Base-by-base conservation (phyloP, 2,329 filamentous ascomycete genomes). In the Emydomyces testavorans region DNA sequence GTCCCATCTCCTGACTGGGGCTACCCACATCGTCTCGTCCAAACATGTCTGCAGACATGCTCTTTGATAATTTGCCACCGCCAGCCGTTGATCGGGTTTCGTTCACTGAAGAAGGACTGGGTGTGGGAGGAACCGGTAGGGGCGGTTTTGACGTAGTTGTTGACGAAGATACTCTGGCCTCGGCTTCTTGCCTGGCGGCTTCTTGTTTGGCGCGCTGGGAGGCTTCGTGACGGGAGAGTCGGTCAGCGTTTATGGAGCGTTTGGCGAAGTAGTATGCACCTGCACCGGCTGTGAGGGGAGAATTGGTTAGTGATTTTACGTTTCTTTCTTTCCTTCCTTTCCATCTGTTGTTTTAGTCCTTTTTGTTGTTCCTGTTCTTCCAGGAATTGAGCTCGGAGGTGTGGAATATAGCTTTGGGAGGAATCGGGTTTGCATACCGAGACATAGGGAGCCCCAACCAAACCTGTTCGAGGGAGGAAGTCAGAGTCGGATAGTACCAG, bases 221-320 rank as follows among this genome's bases (percentile, higher is more conserved):
- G 13, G 83, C 80, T 58, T 83, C 77, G 55, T 83, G 78, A 59
- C 85, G 79, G 52, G 78, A 72, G 52, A 78, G 75, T 54, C 90
- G 85, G 67, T 95, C 88, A 57, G 85, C 85, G 64, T 95, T 94
- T 76, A 98, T 94, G 65, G 82, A 82, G 62, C 79, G 77, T 75
- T 98, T 98, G 54, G 92, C 92, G 65, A 95, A 94, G 72, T 85
- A 88, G 74, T 96, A 98, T 60, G 90, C 88, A 54, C 83, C 85
- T 55, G 80, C 92, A 62, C 90, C 92, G 56, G 89, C 87, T 88
- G 39, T 42, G 20, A 44, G 38, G 41, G 47, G 45, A 58, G 42
- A 56, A 44, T 51, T 42, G 29, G 34, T 39, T 38, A 32, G 24
- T 8, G 6, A 20, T 8, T n/a, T 2, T 16, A 20, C 18, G 7